These are phyloP conservation scores for Nitzschia sp. DNA, from an alignment of 108 stramenopile genomes.

Conservation along the genomic window DNA sequence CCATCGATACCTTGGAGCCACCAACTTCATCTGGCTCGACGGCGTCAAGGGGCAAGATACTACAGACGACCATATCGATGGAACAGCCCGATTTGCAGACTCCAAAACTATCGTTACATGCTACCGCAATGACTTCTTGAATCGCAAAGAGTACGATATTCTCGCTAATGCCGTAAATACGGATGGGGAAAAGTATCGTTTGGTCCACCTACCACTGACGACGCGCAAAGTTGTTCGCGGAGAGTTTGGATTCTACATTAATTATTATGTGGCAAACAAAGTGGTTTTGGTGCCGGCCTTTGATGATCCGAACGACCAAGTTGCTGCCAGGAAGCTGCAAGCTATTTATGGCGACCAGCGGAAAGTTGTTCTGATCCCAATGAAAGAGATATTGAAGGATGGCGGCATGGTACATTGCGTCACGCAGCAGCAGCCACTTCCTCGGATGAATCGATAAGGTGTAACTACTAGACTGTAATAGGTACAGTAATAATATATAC, in stretches of 20 bases:
- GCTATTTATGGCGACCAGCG: slow-evolving; percentile 22
- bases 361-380: slow-evolving; percentile 15
- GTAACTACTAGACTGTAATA: too few species aligned
- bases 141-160: slow-evolving; percentile 32
- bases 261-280: slow-evolving; percentile 48
- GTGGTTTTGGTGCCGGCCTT: slow-evolving; percentile 41
- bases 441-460: not conserved
- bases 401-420: slow-evolving; percentile 50
- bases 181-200: slow-evolving; percentile 27
- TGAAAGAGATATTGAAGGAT: slow-evolving; percentile 29
- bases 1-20: slow-evolving; percentile 37
- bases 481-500: too few species aligned
- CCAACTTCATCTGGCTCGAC: slow-evolving; percentile 50
- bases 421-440: slow-evolving; percentile 39
- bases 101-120: slow-evolving; percentile 42
- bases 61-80: slow-evolving; percentile 55
- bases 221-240: slow-evolving; percentile 11
- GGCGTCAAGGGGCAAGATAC: slow-evolving; percentile 34
- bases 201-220: slow-evolving; percentile 42
- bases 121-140: slow-evolving; percentile 26
- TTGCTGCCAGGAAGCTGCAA: slow-evolving; percentile 19
- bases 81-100: slow-evolving; percentile 46
- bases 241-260: slow-evolving; percentile 43
- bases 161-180: slow-evolving; percentile 33
- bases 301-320: slow-evolving; percentile 40